Base-by-base conservation (phyloP, 805 yeast genomes). In the Lipomyces lipofer region DNA sequence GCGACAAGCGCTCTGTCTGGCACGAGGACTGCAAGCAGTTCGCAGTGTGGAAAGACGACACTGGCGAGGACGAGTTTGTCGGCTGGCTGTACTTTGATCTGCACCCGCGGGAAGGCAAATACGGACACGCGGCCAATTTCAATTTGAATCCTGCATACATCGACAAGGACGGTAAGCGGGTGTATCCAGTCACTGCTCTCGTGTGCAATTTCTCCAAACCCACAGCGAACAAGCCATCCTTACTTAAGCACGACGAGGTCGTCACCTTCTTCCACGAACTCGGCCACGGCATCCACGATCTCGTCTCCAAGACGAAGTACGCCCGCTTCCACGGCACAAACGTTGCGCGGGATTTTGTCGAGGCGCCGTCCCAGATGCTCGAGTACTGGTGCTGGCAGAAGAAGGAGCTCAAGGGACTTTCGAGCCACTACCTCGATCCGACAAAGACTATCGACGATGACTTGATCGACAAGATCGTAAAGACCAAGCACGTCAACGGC, bases 381-480 rank as follows among this genome's bases (percentile, higher is more conserved):
- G 96, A 88, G 70, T 86, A 82, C 69, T 88, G 94, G 88, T 85
- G 91, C 35, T 88, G 96, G 95, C 79, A 84, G 50, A 76, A 76
- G 50, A 72, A 76, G 36, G 84, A 82, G 69, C 73, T 88, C 60
- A 77, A 74, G 62, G 66, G 67, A 8, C 71, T 88, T 50, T 83
- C 92, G 0, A 74, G 79, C 19, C 96, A 88, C 69, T 87, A 85
- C 67, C 48, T 69, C 36, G 72, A 78, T 49, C 75, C 84, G 2
- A 81, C 81, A 24, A 80, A 79, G 64, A 73, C 78, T 33, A 77
- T 88, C 29, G 77, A 79, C 24, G 84, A 82, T 49, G 76, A 74
- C 2, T 70, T 85, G 49, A 75, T 85, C 47, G 78, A 78, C 22
- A 79, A 84, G 7, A 74, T 87, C 52, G 75, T 84, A 47, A 70